Conservation (phyloP, 345 rosid genomes). For the Camelina hispida region DNA sequence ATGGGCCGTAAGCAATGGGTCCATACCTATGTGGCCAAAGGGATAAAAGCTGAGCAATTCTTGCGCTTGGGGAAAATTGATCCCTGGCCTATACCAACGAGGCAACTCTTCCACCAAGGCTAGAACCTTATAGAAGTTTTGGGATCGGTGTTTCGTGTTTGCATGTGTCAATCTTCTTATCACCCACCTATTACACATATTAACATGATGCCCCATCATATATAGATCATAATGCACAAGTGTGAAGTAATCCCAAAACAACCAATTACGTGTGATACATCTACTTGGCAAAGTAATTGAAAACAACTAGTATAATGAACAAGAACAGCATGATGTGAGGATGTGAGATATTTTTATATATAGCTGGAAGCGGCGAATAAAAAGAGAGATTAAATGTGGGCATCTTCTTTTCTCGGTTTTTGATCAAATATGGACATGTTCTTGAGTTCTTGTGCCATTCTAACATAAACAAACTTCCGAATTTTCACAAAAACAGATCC, state of each 20-base stretch:
- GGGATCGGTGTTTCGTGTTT: neutral
- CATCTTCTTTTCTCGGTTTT: neutral
- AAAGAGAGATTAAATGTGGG: slow-evolving; percentile 33
- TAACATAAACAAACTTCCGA: slow-evolving; percentile 9
- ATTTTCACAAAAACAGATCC: slow-evolving; percentile 28
- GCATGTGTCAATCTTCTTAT: slow-evolving; percentile 15
- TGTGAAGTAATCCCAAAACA: slow-evolving; percentile 12
- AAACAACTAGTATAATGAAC: neutral
- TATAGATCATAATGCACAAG: slow-evolving; percentile 16
- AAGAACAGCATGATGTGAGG: slow-evolving; percentile 14
- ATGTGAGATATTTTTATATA: neutral
- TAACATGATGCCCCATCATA: slow-evolving; percentile 11
- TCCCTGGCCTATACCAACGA: too few relatives aligned
- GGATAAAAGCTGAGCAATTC: too few relatives aligned
- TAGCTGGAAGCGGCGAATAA: slow-evolving; percentile 40
- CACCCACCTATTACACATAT: slow-evolving; percentile 9
- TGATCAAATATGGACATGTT: slow-evolving; percentile 10
- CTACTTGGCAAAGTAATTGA: slow-evolving; percentile 19
- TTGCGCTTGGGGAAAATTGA: too few relatives aligned
- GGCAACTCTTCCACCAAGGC: too few relatives aligned
- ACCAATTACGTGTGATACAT: slow-evolving; percentile 20
- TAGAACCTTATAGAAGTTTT: neutral
- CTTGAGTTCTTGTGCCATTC: slow-evolving; percentile 27
- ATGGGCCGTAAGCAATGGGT: too few relatives aligned
- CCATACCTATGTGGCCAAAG: too few relatives aligned